Evolutionary conservation across 2,329 filamentous ascomycete genomes (phyloP).

Genomic region (Dichotomopilus funicola): DNA sequence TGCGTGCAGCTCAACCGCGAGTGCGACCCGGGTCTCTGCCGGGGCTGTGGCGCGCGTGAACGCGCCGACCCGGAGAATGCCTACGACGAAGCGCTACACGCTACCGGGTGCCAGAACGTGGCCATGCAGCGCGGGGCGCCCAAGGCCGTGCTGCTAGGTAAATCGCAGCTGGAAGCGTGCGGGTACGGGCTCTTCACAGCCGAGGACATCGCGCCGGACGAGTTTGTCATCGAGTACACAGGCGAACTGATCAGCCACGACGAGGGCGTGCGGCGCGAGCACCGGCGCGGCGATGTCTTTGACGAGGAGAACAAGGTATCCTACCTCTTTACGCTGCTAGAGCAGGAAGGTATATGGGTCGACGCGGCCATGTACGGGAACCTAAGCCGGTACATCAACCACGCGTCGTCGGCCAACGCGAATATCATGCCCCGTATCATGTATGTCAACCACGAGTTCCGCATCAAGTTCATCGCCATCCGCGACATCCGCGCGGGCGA

Average conservation of each 20-base stretch:
- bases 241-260: constrained; percentile 68
- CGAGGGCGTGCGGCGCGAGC: constrained; percentile 63
- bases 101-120: constrained; percentile 64
- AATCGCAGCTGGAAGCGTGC: constrained; percentile 59
- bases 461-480: constrained; percentile 67
- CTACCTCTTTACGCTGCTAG: constrained; percentile 57
- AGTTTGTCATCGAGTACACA: constrained; percentile 76
- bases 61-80: constrained; percentile 63
- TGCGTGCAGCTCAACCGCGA: constrained; percentile 69
- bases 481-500: constrained; percentile 63
- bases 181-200: constrained; percentile 72
- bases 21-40: constrained; percentile 72
- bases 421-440: constrained; percentile 59
- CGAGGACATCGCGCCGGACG: constrained; percentile 57
- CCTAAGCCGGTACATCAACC: constrained; percentile 78
- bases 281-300: constrained; percentile 52
- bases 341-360: constrained; percentile 58
- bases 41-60: constrained; percentile 60
- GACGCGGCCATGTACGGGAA: constrained; percentile 74
- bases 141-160: constrained; percentile 61
- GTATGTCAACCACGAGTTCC: constrained; percentile 67
- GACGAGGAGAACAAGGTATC: constrained; percentile 57
- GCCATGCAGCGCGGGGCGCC: constrained; percentile 60
- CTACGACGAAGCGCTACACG: constrained; percentile 49
- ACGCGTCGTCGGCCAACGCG: constrained; percentile 58